Percentiles rank a stretch among this genome's conserved stretches.
phyloP scores from a whole-genome alignment of 23 red algal species.

The Gracilaria caudata region DNA sequence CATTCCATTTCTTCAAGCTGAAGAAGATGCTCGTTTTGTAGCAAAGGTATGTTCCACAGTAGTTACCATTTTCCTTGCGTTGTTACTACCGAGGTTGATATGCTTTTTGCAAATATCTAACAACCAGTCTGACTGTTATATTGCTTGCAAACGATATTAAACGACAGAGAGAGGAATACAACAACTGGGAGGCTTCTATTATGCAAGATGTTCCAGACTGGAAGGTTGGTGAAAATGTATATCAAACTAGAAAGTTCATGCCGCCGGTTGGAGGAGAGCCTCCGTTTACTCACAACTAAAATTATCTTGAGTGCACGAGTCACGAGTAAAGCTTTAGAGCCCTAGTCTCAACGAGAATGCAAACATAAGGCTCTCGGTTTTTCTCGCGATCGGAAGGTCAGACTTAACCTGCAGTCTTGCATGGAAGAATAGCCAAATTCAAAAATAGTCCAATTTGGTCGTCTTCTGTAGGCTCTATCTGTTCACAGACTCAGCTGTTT shows the following conservation, averaged over 20 bases:
- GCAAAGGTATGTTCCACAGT: slow-evolving; percentile 44
- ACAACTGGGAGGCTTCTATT: slow-evolving; percentile 80
- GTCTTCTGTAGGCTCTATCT: no score
- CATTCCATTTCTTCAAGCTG: slow-evolving; percentile 91
- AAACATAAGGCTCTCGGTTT: no score
- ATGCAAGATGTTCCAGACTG: slow-evolving; percentile 94
- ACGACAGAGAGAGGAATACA: slow-evolving; percentile 36
- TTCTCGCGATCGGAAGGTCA: no score
- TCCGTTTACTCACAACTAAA: slow-evolving; percentile 50
- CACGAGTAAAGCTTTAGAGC: neutral
- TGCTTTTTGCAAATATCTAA: neutral
- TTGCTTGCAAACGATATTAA: neutral
- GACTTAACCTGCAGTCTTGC: no score
- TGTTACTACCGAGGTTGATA: neutral
- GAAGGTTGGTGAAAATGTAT: slow-evolving; percentile 82
- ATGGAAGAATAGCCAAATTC: no score
- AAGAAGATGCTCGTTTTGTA: slow-evolving; percentile 85
- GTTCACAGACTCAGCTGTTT: no score
- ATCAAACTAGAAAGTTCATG: slow-evolving; percentile 86
- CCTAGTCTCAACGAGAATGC: neutral
- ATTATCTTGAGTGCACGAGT: no score
- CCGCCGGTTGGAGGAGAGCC: slow-evolving; percentile 38
- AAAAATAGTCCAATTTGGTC: neutral
- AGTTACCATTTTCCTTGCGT: neutral
- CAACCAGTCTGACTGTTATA: neutral